phyloP scores from a whole-genome alignment of 768 basidiomycete genomes.

The Imleria badia region DNA sequence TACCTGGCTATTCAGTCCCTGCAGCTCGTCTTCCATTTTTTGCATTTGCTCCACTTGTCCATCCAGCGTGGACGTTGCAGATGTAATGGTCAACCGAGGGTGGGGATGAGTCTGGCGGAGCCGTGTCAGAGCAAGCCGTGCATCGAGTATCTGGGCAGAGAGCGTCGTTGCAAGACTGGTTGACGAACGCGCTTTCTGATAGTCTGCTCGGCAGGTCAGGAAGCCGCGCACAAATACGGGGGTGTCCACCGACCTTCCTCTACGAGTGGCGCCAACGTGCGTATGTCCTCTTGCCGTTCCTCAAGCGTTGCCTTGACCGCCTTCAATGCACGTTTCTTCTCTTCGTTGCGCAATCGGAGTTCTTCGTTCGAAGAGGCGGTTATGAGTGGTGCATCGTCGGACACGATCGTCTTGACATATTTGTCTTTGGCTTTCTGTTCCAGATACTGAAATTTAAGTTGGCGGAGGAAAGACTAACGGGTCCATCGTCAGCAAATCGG shows the following conservation, averaged over 20 bases:
- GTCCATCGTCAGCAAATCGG: constrained; percentile 1
- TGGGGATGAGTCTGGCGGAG: constrained; percentile 79
- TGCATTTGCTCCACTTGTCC: constrained; percentile 82
- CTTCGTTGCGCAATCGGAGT: constrained; percentile 55
- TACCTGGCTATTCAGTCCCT: constrained; percentile 49
- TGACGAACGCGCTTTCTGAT: constrained; percentile 50
- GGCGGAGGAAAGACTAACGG: constrained; percentile 66
- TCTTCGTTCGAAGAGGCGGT: constrained; percentile 78
- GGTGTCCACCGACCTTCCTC: constrained; percentile 53
- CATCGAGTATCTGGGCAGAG: constrained; percentile 78
- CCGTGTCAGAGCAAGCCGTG: constrained; percentile 74
- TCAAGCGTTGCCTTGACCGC: constrained; percentile 60
- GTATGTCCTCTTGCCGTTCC: constrained; percentile 62
- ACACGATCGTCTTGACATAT: constrained; percentile 84
- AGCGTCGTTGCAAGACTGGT: constrained; percentile 57
- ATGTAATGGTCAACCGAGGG: constrained; percentile 73
- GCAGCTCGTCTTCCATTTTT: constrained; percentile 63
- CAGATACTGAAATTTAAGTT: constrained; percentile 86
- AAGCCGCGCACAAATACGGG: not conserved
- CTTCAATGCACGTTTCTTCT: constrained; percentile 71
- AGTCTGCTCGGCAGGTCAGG: constrained; percentile 44
- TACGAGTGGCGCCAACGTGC: constrained; percentile 62
- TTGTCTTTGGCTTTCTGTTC: constrained; percentile 91
- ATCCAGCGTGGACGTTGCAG: constrained; percentile 72
- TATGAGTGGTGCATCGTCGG: constrained; percentile 80